Percentiles rank a stretch among this genome's conserved stretches.
Conservation (phyloP, 2,329 filamentous ascomycete genomes). For the Teratosphaeria pseudoeucalypti region DNA sequence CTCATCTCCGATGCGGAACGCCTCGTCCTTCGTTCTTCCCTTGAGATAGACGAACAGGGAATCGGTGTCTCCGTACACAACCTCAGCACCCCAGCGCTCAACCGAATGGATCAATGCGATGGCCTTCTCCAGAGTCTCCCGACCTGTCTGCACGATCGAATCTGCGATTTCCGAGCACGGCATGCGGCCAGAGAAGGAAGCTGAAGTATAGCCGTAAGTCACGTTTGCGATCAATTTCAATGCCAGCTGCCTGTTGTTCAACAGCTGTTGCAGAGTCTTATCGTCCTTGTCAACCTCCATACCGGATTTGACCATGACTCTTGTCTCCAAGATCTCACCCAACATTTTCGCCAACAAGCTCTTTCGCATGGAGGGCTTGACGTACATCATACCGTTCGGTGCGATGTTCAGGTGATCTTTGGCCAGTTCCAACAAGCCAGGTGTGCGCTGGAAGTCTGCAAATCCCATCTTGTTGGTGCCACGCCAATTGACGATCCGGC, state of each 20-base stretch:
- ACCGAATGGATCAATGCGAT: constrained; percentile 88
- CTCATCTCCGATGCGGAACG: constrained; percentile 85
- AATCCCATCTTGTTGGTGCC: constrained; percentile 93
- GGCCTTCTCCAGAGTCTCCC: constrained; percentile 87
- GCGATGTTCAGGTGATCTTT: constrained; percentile 83
- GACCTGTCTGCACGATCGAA: constrained; percentile 91
- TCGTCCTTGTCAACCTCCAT: constrained; percentile 93
- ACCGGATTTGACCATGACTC: constrained; percentile 94
- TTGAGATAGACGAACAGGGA: constrained; percentile 85
- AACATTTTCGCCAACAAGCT: constrained; percentile 94
- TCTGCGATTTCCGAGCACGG: constrained; percentile 96
- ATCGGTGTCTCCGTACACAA: constrained; percentile 97
- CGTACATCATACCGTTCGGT: constrained; percentile 95
- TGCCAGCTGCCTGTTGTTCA: constrained; percentile 89
- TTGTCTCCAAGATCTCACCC: constrained; percentile 85
- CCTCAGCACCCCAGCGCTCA: constrained; percentile 81
- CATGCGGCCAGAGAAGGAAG: constrained; percentile 94
- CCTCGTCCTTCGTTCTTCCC: constrained; percentile 75
- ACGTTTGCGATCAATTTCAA: constrained; percentile 97
- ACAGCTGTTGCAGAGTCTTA: constrained; percentile 68
- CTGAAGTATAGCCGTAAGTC: constrained; percentile 95
- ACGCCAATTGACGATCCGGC: constrained; percentile 77
- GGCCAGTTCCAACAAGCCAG: constrained; percentile 63
- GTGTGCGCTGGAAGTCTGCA: constrained; percentile 69
- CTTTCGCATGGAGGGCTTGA: constrained; percentile 73